A percentile compares a stretch with the other conserved stretches of the same genome.
Conservation (phyloP, 2,329 filamentous ascomycete genomes). For the Xylaria sp. region DNA sequence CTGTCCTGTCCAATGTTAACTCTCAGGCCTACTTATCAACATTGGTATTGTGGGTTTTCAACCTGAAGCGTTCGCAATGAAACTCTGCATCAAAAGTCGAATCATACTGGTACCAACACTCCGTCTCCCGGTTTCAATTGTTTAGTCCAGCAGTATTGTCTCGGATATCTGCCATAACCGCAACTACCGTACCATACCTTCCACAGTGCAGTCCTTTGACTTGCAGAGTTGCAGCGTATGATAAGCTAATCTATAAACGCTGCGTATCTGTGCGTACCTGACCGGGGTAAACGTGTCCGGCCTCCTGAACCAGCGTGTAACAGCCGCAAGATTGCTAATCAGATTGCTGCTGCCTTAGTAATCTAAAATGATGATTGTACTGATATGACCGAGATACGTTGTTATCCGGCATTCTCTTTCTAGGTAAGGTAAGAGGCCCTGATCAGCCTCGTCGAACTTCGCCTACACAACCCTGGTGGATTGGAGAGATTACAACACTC, state of each 20-base stretch:
- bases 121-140: not conserved
- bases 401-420: not conserved
- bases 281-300: too few species aligned
- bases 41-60: too few species aligned
- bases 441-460: not conserved
- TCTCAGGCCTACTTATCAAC: not conserved
- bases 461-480: not conserved
- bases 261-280: too few species aligned
- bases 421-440: not conserved
- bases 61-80: not conserved
- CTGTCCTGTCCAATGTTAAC: not conserved
- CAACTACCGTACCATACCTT: not conserved
- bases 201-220: too few species aligned
- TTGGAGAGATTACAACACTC: not conserved
- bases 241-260: too few species aligned
- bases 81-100: not conserved
- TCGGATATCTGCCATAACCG: not conserved
- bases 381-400: not conserved
- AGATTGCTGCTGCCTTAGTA: too few species aligned
- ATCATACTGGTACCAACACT: conserved; percentile 1
- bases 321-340: too few species aligned
- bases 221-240: too few species aligned
- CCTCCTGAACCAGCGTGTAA: too few species aligned
- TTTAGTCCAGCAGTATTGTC: not conserved
- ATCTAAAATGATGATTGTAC: too few species aligned